A percentile compares a stretch with the other conserved stretches of the same genome.
These are phyloP conservation scores for Debaryomycetaceae sp. DNA, from an alignment of 1,139 yeast genomes.

Conservation along the genomic window DNA sequence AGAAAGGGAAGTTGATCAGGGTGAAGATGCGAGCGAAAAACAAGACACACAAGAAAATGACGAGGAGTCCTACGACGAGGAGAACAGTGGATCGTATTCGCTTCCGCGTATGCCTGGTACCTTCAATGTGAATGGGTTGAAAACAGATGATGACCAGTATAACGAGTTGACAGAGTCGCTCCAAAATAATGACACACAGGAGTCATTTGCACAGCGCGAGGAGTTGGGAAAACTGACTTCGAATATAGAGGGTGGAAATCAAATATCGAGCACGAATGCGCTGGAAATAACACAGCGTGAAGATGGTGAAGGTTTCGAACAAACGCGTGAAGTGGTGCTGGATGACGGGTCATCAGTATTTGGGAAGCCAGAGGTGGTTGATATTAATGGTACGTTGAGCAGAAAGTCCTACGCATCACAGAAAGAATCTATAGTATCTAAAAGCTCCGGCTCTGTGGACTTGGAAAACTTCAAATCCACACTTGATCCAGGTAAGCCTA, in stretches of 20 bases:
- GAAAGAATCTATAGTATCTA: not conserved
- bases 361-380: not conserved
- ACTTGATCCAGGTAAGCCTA: slow-evolving; percentile 44
- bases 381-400: not conserved
- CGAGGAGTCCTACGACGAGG: slow-evolving; percentile 2
- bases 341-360: not conserved
- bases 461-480: slow-evolving; percentile 18
- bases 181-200: slow-evolving; percentile 10
- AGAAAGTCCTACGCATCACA: not conserved
- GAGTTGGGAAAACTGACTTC: not conserved
- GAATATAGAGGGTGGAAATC: not conserved
- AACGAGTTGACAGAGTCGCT: slow-evolving; percentile 19
- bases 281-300: not conserved
- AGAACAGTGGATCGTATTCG: slow-evolving; percentile 3
- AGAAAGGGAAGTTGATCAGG: not conserved
- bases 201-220: slow-evolving; percentile 6
- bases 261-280: not conserved
- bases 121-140: slow-evolving; percentile 53
- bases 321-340: not conserved
- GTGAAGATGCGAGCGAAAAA: not conserved
- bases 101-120: slow-evolving; percentile 66
- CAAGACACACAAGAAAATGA: not conserved
- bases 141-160: slow-evolving; percentile 18
- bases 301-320: not conserved
- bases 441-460: slow-evolving; percentile 6